phyloP scores from a whole-genome alignment of 2,329 filamentous ascomycete genomes.

The Colletotrichum gigasporum region DNA sequence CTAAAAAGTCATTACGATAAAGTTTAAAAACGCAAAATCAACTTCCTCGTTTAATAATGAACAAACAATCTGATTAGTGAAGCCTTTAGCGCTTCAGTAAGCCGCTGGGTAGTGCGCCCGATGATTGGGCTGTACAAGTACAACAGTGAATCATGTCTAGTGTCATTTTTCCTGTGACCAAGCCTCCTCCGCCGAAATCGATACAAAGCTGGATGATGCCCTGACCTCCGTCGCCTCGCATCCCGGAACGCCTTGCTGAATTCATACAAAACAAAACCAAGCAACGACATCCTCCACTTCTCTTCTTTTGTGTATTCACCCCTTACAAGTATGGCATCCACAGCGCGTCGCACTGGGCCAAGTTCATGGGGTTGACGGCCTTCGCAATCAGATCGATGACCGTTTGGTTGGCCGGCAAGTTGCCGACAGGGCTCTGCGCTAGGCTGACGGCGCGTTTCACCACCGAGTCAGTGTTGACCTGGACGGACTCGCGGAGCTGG shows the following conservation, averaged over 20 bases:
- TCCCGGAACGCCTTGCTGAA: constrained; percentile 29
- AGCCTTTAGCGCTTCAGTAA: not conserved
- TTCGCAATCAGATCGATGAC: constrained; percentile 94
- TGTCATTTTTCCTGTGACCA: not conserved
- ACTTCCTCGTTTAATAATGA: not conserved
- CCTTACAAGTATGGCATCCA: constrained; percentile 95
- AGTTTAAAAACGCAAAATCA: not conserved
- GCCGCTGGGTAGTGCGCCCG: not conserved
- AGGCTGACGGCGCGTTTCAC: constrained; percentile 90
- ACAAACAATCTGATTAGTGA: constrained; percentile 14
- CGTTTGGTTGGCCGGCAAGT: constrained; percentile 94
- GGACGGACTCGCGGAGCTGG: constrained; percentile 81
- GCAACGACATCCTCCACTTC: not conserved
- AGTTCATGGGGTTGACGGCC: constrained; percentile 89
- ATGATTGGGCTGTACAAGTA: constrained; percentile 16
- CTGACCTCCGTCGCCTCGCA: not conserved
- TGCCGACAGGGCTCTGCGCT: constrained; percentile 79
- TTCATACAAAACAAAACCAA: constrained; percentile 2
- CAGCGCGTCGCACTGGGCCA: constrained; percentile 88
- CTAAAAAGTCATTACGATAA: not conserved
- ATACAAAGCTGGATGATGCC: not conserved
- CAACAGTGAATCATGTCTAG: constrained; percentile 15
- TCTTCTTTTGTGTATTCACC: not conserved
- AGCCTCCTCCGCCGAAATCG: not conserved
- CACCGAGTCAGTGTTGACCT: constrained; percentile 88